Evolutionary conservation across 768 basidiomycete genomes (phyloP).

Genomic region (Suillus fuscotomentosus): DNA sequence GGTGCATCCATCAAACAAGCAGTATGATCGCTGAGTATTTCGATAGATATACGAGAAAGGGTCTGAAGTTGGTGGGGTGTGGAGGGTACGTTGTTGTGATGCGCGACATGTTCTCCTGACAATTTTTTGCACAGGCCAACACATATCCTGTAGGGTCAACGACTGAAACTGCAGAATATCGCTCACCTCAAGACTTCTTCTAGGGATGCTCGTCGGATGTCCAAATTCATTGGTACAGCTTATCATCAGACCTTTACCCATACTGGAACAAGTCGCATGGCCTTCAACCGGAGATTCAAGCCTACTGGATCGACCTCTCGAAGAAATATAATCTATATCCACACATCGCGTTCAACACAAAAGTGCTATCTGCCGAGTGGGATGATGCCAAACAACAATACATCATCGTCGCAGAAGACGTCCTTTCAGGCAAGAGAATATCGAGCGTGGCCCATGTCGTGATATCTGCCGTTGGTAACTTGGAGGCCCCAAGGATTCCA

Average conservation of each 20-base stretch:
- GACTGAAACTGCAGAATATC: background rate
- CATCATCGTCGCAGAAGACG: slow-evolving; percentile 31
- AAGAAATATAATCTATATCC: slow-evolving; percentile 42
- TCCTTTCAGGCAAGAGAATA: slow-evolving; percentile 28
- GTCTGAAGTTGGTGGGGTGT: slow-evolving; percentile 47
- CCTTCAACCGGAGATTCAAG: slow-evolving; percentile 39
- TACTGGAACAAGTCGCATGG: slow-evolving; percentile 45
- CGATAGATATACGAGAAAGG: slow-evolving; percentile 48
- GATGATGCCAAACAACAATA: slow-evolving; percentile 34
- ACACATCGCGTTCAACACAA: slow-evolving; percentile 41
- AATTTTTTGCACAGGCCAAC: slow-evolving; percentile 23
- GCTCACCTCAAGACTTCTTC: background rate
- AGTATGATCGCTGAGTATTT: background rate
- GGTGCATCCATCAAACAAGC: slow-evolving; percentile 6
- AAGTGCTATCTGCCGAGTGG: slow-evolving; percentile 48
- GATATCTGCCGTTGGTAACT: slow-evolving; percentile 48
- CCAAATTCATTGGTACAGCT: slow-evolving; percentile 40
- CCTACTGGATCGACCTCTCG: slow-evolving; percentile 41
- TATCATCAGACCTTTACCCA: slow-evolving; percentile 47
- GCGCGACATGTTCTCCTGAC: background rate
- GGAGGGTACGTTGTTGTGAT: slow-evolving; percentile 41
- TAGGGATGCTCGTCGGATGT: slow-evolving; percentile 48
- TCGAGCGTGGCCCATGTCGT: slow-evolving; percentile 43
- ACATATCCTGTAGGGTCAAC: slow-evolving; percentile 19
- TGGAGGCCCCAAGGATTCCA: slow-evolving; percentile 44